Percentiles rank a stretch among this genome's conserved stretches.
Conservation (phyloP, 2,329 filamentous ascomycete genomes). For the Sphaerulina populicola region DNA sequence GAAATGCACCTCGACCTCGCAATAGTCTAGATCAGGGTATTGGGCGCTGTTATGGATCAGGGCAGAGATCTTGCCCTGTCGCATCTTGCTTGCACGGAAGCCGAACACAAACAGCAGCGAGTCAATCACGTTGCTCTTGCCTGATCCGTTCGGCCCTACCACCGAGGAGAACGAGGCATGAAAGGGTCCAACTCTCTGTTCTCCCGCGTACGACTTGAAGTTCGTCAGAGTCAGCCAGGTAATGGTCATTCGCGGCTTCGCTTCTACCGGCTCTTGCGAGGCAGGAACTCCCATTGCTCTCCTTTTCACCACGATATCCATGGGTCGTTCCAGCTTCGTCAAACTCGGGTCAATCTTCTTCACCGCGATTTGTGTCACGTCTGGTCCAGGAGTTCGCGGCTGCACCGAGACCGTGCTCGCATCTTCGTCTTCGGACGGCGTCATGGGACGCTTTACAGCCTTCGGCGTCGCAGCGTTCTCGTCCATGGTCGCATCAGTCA, state of each 20-base stretch:
- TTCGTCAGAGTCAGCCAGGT: constrained; percentile 87
- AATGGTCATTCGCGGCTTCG: constrained; percentile 83
- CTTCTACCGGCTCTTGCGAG: constrained; percentile 63
- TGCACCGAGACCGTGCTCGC: constrained; percentile 17
- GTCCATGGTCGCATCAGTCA: constrained; percentile 20
- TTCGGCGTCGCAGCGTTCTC: constrained; percentile 13
- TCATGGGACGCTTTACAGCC: constrained; percentile 6
- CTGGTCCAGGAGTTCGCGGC: constrained; percentile 9
- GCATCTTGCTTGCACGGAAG: constrained; percentile 98
- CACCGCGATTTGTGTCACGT: constrained; percentile 35
- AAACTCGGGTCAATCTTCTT: constrained; percentile 70
- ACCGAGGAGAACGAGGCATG: constrained; percentile 96
- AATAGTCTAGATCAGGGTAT: constrained; percentile 75
- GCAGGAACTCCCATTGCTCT: constrained; percentile 57
- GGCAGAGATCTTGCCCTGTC: constrained; percentile 95
- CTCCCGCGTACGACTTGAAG: constrained; percentile 97
- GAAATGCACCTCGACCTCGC: constrained; percentile 95
- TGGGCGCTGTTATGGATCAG: constrained; percentile 94
- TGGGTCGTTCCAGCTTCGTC: constrained; percentile 73
- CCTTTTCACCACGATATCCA: constrained; percentile 88
- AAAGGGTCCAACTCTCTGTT: constrained; percentile 92
- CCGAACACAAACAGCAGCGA: constrained; percentile 98
- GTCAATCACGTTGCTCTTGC: constrained; percentile 98
- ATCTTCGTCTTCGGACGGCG: constrained; percentile 12
- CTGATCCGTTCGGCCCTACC: constrained; percentile 93